Percentiles rank a stretch among this genome's conserved stretches.
Evolutionary conservation across 495 filamentous ascomycete species (phyloP).

Genomic region (Annulohypoxylon bovei): DNA sequence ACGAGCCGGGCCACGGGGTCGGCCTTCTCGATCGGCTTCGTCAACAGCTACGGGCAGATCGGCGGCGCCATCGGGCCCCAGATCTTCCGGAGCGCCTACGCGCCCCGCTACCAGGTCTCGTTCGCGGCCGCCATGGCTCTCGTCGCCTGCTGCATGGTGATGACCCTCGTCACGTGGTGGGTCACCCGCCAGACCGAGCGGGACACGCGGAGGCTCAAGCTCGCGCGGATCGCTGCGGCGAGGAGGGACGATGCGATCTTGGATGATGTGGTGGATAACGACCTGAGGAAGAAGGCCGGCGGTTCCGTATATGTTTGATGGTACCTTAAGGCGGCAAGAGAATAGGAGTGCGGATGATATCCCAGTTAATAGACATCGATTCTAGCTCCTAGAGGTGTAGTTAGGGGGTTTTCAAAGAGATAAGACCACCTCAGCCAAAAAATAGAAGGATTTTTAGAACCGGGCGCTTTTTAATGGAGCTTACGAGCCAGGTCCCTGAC

Average conservation of each 20-base stretch:
- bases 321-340: not conserved
- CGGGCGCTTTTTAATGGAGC: not conserved
- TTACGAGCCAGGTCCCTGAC: not conserved
- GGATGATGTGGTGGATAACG: constrained; percentile 55
- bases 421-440: not conserved
- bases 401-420: not conserved
- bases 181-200: constrained; percentile 50
- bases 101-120: constrained; percentile 45
- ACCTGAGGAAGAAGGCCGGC: constrained; percentile 36
- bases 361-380: not conserved
- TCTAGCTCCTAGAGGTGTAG: not conserved
- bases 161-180: constrained; percentile 48
- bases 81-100: constrained; percentile 49
- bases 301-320: constrained; percentile 17
- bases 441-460: not conserved
- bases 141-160: constrained; percentile 44
- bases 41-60: constrained; percentile 55
- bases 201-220: constrained; percentile 55
- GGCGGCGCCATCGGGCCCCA: constrained; percentile 51
- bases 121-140: constrained; percentile 48
- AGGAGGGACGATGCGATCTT: constrained; percentile 53
- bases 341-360: not conserved
- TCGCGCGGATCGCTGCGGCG: constrained; percentile 53
- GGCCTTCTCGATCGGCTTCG: constrained; percentile 57
- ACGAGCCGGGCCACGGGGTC: constrained; percentile 56